Evolutionary conservation across 73 alveolate genomes (phyloP), one percentile per base, ranked within the genome.

Genomic region (Paramecium sonneborni): DNA sequence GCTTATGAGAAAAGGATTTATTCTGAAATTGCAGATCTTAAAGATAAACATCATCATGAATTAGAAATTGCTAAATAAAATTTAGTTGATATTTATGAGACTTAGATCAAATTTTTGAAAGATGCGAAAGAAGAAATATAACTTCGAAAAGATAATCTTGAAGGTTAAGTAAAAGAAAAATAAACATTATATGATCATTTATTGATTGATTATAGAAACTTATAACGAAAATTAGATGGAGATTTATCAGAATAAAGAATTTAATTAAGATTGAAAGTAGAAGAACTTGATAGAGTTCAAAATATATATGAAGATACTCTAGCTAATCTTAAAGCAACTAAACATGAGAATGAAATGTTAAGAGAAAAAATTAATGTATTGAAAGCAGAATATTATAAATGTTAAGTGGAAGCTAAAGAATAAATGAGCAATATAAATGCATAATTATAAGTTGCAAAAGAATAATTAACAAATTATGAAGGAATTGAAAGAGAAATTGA

Each of bases 401-500:
- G 93, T 30, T 97, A 95, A 88, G 86, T 93, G 46, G 55, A 70
- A 52, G 93, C 93, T 23, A 89, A 96, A 23, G 94, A 94, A 74
- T 95, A 95, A 38, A 85, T 55, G 58, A 98, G 98, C 30, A 96
- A 86, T 34, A 86, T 95, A 0, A 85, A 86, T 56, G 99, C 99
- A 34, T 92, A 97, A 84, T 85, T 96, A 12, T 96, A 97, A 23
- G 98, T 97, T 12, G 85, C 95, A 20, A 94, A 92, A 85, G 99
- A 97, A 85, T 56, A 96, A 68, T 86, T 97, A 18, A 95, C 96
- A 12, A 93, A 97, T 84, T 97, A 97, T 88, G 99, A 96, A 68
- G 92, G 93, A 14, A 97, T 97, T 67, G 99, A 97, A 58, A 96
- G 94, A 52, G 98, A 97, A 79, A 93, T 97, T 9, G 99, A 97